Evolutionary conservation across 2,329 filamentous ascomycete genomes (phyloP), one percentile per base, ranked within the genome.

Genomic region (Ophiostoma populinum): DNA sequence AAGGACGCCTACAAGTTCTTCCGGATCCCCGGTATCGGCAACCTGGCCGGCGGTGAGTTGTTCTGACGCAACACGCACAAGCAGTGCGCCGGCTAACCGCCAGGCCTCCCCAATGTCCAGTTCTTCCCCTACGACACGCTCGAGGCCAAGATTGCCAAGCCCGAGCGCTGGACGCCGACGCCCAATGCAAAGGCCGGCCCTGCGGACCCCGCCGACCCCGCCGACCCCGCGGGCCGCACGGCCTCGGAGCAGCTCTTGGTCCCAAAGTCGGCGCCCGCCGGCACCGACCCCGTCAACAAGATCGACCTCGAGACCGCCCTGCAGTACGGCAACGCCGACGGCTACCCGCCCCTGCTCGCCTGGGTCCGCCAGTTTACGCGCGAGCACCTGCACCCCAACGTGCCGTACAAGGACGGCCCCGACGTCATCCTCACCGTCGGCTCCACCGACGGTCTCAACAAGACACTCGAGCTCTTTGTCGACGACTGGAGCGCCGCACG

Each of bases 41-140:
- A 77, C 44, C 47, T 76, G 30, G 69, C 70, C 38, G 71, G 71
- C 44, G 72, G 70, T 75, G 51, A 43, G 62, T 56, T 5, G 16
- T n/a, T 22, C 19, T 32, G 27, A 7, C 10, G n/a, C 21, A 10
- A 24, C 18, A 13, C 3, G 12, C 13, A 13, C 11, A 29, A 15
- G 21, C 13, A 18, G 13, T 7, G 11, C 5, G 6, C 7, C 7
- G 6, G 18, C 35, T 16, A 37, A 24, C 10, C 3, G n/a, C 7
- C 17, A 86, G 81, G 82, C 40, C 68, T 92, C 16, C 86, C 86
- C 12, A 77, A 90, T 54, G 63, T 76, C 25, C 67, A 68, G 39
- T 82, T 82, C 57, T 94, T 94, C 50, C 86, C 86, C 7, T 93
- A 80, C 55, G 85, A 94, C 48, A 90, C 83, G 1, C 71, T 94